Evolutionary conservation across 2,329 filamentous ascomycete genomes (phyloP), one percentile per base, ranked within the genome.

Genomic region (Dryadomyces quercivorus): DNA sequence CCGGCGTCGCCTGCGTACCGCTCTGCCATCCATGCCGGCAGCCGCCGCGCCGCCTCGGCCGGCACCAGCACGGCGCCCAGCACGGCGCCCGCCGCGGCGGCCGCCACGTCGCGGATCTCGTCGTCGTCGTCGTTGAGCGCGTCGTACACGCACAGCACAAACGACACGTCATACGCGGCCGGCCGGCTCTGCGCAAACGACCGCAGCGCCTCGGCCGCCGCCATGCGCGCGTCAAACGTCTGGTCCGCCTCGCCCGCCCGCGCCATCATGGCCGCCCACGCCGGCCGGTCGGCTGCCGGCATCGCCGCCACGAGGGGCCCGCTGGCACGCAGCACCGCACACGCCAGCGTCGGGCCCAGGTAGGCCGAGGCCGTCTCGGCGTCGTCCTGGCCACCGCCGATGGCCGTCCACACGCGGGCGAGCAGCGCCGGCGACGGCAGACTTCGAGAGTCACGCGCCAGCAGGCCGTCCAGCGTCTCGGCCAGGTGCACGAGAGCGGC

Each of bases 61-160:
- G 75, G 71, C 10, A 75, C 71, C 42, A 78, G 67, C 3, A 60
- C 26, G 66, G 34, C 44, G 16, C 67, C 69, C 8, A 84, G 60
- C 22, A 86, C 65, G 21, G 36, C 65, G 5, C 68, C 64, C 0
- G 76, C 72, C 1, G 78, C 74, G 0, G 61, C 57, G 2, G 83
- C 78, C 8, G 84, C 85, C 1, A 78, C 66, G 38, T 84, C 78
- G 47, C 92, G 81, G 59, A 96, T 79, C 55, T 96, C 90, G 61
- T 95, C 88, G 64, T 97, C 92, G 64, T 97, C 92, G 64, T 97
- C 93, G 63, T 88, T 86, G 5, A 95, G 75, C 48, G 82, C 74
- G 64, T 89, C 84, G 67, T 93, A 91, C 1, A 92, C 70, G 3
- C 84, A 73, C 5, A 89, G 66, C 52, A 86, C 77, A 34, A 80